phyloP scores from a whole-genome alignment of 495 filamentous ascomycete genomes.

The Trichoderma reesei region DNA sequence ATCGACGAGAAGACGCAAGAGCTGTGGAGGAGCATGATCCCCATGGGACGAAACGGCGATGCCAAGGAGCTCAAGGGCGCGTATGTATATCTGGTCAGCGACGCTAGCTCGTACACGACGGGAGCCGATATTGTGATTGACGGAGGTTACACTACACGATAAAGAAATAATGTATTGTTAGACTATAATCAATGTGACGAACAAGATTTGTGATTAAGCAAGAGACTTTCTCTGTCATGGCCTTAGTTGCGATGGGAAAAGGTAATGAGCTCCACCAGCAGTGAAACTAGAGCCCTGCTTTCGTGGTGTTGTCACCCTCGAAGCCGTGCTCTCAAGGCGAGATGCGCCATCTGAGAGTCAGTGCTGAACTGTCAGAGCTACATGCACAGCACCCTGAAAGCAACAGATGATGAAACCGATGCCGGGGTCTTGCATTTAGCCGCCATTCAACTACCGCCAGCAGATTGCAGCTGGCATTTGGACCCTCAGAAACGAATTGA shows the following conservation, averaged over 20 bases:
- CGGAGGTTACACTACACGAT: constrained; percentile 41
- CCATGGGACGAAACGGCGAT: constrained; percentile 61
- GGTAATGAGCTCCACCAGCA: too few species aligned
- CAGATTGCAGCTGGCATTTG: not conserved
- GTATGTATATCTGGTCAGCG: constrained; percentile 65
- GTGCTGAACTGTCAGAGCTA: not conserved
- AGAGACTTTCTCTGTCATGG: too few species aligned
- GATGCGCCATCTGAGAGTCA: not conserved
- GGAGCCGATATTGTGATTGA: constrained; percentile 48
- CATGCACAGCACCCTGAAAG: not conserved
- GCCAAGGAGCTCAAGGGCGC: constrained; percentile 80
- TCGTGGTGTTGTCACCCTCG: too few species aligned
- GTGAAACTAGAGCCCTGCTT: too few species aligned
- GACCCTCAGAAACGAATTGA: not conserved
- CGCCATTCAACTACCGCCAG: not conserved
- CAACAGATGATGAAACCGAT: not conserved
- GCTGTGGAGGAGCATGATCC: constrained; percentile 69
- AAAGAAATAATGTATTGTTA: constrained; percentile 7
- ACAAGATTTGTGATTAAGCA: too few species aligned
- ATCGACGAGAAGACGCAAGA: constrained; percentile 59
- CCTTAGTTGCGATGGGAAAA: too few species aligned
- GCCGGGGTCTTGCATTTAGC: not conserved
- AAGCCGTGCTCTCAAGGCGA: not conserved
- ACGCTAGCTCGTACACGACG: constrained; percentile 53
- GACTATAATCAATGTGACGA: not conserved